A percentile compares a stretch with the other conserved stretches of the same genome.
Evolutionary conservation across 805 yeast species (phyloP).

Genomic region (Metschnikowia gelsemii): DNA sequence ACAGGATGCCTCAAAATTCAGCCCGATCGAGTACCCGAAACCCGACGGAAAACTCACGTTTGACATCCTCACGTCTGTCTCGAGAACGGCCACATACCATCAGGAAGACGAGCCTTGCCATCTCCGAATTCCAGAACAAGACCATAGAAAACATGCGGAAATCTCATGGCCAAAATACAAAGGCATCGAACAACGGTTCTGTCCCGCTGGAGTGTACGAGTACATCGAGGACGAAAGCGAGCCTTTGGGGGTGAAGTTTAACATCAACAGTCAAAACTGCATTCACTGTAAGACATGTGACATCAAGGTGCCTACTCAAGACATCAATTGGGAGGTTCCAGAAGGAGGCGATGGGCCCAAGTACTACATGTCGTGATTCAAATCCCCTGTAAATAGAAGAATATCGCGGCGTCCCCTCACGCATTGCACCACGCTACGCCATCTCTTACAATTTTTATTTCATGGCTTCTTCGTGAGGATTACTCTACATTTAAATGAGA

Average conservation of each 20-base stretch:
- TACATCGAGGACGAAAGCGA: constrained; percentile 67
- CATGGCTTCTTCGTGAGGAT: no score
- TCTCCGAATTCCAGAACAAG: constrained; percentile 62
- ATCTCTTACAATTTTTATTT: no score
- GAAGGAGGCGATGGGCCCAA: constrained; percentile 99
- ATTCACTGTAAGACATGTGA: constrained; percentile 99
- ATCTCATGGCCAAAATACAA: constrained; percentile 69
- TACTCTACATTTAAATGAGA: no score
- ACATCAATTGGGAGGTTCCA: constrained; percentile 94
- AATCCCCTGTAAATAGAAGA: background rate
- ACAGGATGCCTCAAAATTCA: constrained; percentile 58
- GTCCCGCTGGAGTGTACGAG: constrained; percentile 99
- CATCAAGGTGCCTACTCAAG: constrained; percentile 93
- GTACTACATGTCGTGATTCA: constrained; percentile 64
- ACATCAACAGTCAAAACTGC: constrained; percentile 95
- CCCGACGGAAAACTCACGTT: constrained; percentile 93
- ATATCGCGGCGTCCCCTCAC: no score
- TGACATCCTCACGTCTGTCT: constrained; percentile 90
- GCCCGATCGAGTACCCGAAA: constrained; percentile 85
- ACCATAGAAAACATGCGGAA: constrained; percentile 63
- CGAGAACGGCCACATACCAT: constrained; percentile 94
- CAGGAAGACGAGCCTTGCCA: constrained; percentile 93
- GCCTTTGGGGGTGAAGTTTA: constrained; percentile 71
- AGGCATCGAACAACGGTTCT: constrained; percentile 89
- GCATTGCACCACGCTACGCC: no score